Conservation (phyloP, 257 asterid species). For the Prunella vulgaris region DNA sequence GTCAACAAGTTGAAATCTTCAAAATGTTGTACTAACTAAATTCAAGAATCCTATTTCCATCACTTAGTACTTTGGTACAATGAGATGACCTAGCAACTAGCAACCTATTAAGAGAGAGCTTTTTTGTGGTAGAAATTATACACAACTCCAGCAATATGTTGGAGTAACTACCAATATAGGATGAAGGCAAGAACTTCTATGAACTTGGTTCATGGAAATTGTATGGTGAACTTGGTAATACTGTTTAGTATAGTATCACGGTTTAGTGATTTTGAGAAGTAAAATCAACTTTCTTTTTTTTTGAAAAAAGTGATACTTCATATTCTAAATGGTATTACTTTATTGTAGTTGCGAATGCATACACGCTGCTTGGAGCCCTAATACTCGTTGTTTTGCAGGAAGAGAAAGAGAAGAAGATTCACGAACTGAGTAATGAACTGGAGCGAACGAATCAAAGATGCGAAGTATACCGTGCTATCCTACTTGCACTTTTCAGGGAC, state of each 20-base stretch:
- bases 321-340: too few relatives aligned
- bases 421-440: constrained; percentile 49
- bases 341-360: neutral
- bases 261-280: too few relatives aligned
- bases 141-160: too few relatives aligned
- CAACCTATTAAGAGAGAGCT: neutral
- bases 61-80: neutral
- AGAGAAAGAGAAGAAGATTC: constrained; percentile 73
- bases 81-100: neutral
- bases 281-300: too few relatives aligned
- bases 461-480: constrained; percentile 73
- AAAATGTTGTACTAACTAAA: neutral
- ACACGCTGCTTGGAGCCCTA: neutral
- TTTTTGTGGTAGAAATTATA: too few relatives aligned
- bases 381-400: constrained; percentile 41
- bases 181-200: neutral
- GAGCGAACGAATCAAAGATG: constrained; percentile 52
- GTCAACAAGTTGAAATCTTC: neutral
- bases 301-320: too few relatives aligned
- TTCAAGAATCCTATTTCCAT: neutral
- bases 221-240: neutral
- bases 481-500: constrained; percentile 71
- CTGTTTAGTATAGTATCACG: neutral
- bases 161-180: too few relatives aligned
- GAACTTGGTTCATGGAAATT: neutral